A percentile compares a stretch with the other conserved stretches of the same genome.
Conservation (phyloP, 108 stramenopile genomes). For the Fragilaria crotonensis region DNA sequence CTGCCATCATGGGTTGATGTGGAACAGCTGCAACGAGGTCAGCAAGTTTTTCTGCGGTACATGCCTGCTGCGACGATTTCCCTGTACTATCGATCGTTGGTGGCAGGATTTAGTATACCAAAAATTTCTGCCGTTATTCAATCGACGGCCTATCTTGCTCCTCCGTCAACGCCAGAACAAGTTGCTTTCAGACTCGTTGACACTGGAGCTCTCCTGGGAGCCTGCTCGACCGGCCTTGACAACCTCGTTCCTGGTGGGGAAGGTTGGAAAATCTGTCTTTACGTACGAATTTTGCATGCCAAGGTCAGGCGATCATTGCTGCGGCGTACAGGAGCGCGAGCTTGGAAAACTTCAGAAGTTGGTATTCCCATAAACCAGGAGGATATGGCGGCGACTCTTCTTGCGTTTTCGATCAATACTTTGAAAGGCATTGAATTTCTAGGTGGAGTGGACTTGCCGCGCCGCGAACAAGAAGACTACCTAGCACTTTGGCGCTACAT, state of each 20-base stretch:
- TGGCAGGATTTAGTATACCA: slow-evolving; percentile 73
- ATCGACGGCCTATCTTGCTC: slow-evolving; percentile 59
- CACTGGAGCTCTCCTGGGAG: slow-evolving; percentile 51
- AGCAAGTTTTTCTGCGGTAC: slow-evolving; percentile 67
- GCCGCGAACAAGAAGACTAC: slow-evolving; percentile 56
- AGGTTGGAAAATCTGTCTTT: slow-evolving; percentile 67
- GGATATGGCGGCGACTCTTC: slow-evolving; percentile 74
- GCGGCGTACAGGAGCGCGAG: slow-evolving; percentile 8
- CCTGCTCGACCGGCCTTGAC: slow-evolving; percentile 10
- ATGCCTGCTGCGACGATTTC: slow-evolving; percentile 42
- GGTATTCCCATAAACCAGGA: slow-evolving; percentile 86
- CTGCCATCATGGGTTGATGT: slow-evolving; percentile 66
- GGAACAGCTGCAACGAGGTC: slow-evolving; percentile 63
- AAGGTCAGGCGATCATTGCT: slow-evolving; percentile 63
- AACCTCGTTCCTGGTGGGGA: slow-evolving; percentile 31
- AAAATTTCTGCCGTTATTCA: slow-evolving; percentile 63
- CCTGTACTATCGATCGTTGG: slow-evolving; percentile 60
- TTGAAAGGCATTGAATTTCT: slow-evolving; percentile 62
- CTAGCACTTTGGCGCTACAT: slow-evolving; percentile 78
- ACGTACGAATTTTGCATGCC: slow-evolving; percentile 73
- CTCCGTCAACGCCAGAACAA: slow-evolving; percentile 32
- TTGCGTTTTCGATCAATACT: slow-evolving; percentile 72
- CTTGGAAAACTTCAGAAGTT: slow-evolving; percentile 42
- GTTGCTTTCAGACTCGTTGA: slow-evolving; percentile 54
- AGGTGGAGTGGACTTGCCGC: slow-evolving; percentile 33